phyloP scores from a whole-genome alignment of 1,284 basidiomycete genomes.

The Butyriboletus appendiculatus region DNA sequence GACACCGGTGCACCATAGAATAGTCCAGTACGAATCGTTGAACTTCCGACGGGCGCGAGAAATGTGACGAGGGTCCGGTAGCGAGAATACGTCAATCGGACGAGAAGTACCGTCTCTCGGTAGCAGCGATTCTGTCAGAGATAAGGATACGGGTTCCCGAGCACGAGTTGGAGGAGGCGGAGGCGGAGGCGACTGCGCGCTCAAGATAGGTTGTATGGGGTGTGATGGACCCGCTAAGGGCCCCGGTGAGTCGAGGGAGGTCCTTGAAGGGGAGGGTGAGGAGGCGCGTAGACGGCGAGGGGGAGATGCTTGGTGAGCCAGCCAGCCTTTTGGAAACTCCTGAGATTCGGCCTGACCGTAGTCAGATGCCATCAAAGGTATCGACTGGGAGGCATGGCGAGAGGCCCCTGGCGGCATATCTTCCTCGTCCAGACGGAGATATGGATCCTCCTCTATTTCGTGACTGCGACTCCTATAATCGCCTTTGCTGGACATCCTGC shows the following conservation, averaged over 20 bases:
- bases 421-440: slow-evolving; percentile 68
- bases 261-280: slow-evolving; percentile 48
- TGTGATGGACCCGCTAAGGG: slow-evolving; percentile 23
- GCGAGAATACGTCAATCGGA: slow-evolving; percentile 66
- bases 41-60: slow-evolving; percentile 63
- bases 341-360: slow-evolving; percentile 40
- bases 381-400: slow-evolving; percentile 46
- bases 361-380: slow-evolving; percentile 50
- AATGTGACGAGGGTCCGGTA: slow-evolving; percentile 70
- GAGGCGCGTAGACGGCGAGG: slow-evolving; percentile 43
- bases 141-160: slow-evolving; percentile 51
- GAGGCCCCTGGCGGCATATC: slow-evolving; percentile 41
- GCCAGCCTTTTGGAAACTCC: slow-evolving; percentile 59
- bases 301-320: slow-evolving; percentile 63
- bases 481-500: slow-evolving; percentile 29
- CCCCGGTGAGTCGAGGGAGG: slow-evolving; percentile 51
- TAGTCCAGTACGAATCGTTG: slow-evolving; percentile 71
- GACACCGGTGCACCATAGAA: slow-evolving; percentile 62
- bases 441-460: slow-evolving; percentile 61
- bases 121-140: slow-evolving; percentile 70
- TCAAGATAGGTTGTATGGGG: slow-evolving; percentile 3
- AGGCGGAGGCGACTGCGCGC: slow-evolving; percentile 31
- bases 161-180: slow-evolving; percentile 39
- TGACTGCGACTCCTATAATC: slow-evolving; percentile 29
- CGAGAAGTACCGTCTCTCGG: slow-evolving; percentile 64